Conservation (phyloP, 768 basidiomycete genomes). For the Lentinula sp. region DNA sequence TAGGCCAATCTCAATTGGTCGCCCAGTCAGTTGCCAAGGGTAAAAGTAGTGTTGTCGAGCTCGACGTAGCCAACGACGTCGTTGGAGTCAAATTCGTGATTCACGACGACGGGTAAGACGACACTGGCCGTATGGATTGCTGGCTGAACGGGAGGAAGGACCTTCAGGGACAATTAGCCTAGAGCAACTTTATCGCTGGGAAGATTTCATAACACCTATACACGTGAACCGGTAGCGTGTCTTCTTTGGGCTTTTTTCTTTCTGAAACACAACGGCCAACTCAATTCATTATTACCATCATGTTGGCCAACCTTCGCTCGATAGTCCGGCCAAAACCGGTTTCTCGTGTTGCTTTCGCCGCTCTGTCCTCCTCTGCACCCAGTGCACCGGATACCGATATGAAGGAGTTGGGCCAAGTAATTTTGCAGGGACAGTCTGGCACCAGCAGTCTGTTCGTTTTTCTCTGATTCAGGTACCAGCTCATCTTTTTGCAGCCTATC, state of each 20-base stretch:
- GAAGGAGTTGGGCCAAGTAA: not conserved
- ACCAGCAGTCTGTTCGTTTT: not conserved
- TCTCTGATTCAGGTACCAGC: not conserved
- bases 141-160: not conserved
- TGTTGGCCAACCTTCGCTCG: not conserved
- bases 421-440: not conserved
- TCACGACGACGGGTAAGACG: slow-evolving; percentile 20
- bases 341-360: not conserved
- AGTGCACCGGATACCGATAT: not conserved
- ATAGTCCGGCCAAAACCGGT: not conserved
- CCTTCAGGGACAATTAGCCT: not conserved
- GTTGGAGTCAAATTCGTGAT: slow-evolving; percentile 14
- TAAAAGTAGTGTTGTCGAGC: not conserved
- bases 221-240: not conserved
- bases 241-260: not conserved
- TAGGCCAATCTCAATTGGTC: not conserved
- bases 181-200: not conserved
- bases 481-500: slow-evolving; percentile 8
- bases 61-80: slow-evolving; percentile 12
- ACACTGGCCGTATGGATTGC: not conserved
- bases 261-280: not conserved
- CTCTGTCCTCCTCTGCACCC: not conserved
- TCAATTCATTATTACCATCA: not conserved
- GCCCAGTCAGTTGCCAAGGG: not conserved
- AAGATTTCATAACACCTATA: not conserved